Conservation (phyloP, 2,329 filamentous ascomycete genomes). For the Neofusicoccum laricinum region DNA sequence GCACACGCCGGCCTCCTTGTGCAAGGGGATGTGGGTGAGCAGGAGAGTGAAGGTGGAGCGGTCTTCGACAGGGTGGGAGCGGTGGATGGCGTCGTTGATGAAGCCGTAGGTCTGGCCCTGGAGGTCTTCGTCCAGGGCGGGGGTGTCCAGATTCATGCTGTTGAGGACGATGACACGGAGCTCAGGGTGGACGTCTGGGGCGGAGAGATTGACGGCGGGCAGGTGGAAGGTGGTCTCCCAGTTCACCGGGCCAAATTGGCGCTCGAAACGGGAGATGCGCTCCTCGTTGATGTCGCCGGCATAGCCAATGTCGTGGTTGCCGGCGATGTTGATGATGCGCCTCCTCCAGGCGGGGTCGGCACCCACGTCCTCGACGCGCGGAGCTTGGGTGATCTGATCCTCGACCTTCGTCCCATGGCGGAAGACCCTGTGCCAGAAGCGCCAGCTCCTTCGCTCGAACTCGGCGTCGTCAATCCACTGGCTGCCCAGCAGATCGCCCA, state of each 20-base stretch:
- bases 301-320: constrained; percentile 97
- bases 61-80: constrained; percentile 58
- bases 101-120: constrained; percentile 78
- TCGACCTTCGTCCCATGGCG: constrained; percentile 62
- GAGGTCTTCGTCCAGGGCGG: constrained; percentile 63
- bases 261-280: constrained; percentile 77
- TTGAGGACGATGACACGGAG: constrained; percentile 85
- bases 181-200: constrained; percentile 51
- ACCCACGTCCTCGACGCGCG: constrained; percentile 37
- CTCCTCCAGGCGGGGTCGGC: constrained; percentile 62
- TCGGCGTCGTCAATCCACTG: constrained; percentile 91
- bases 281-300: constrained; percentile 81
- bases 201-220: constrained; percentile 18
- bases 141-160: constrained; percentile 88
- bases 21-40: constrained; percentile 86
- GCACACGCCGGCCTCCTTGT: constrained; percentile 80
- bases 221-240: constrained; percentile 75
- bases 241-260: constrained; percentile 80
- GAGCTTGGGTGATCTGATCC: constrained; percentile 32
- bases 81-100: constrained; percentile 64
- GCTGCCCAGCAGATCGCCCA: constrained; percentile 89
- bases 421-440: constrained; percentile 83
- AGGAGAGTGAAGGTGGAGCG: constrained; percentile 73
- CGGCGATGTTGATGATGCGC: constrained; percentile 82
- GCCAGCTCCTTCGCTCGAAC: constrained; percentile 67